These are phyloP conservation scores for Didymella pinodella DNA, from an alignment of 2,329 filamentous ascomycete genomes.

Conservation along the genomic window DNA sequence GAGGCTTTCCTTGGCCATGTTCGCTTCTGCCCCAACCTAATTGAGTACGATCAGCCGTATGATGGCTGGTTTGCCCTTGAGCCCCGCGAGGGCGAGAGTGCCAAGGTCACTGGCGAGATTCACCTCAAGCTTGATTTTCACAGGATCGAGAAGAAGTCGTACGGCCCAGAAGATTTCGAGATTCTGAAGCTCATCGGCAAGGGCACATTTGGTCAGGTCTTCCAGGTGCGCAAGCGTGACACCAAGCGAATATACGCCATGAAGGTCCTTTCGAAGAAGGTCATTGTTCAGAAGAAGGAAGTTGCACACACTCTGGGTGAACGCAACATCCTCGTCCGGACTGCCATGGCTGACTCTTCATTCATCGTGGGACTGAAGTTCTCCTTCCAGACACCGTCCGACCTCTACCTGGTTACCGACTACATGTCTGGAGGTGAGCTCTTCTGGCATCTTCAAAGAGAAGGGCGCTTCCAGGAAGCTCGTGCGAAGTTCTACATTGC, in stretches of 20 bases:
- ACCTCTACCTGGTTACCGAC: conserved; percentile 97
- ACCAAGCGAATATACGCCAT: conserved; percentile 96
- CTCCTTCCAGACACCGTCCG: conserved; percentile 96
- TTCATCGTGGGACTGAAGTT: conserved; percentile 99
- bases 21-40: conserved; percentile 75
- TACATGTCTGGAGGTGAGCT: conserved; percentile 99
- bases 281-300: conserved; percentile 99
- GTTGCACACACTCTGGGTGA: conserved; percentile 97
- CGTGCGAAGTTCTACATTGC: conserved; percentile 99
- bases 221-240: conserved; percentile 97
- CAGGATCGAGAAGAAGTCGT: conserved; percentile 82
- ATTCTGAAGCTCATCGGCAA: conserved; percentile 97
- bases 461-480: conserved; percentile 92
- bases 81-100: conserved; percentile 80
- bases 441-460: conserved; percentile 98
- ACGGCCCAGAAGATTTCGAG: conserved; percentile 93
- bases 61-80: conserved; percentile 87
- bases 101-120: conserved; percentile 82
- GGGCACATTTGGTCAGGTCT: conserved; percentile 97
- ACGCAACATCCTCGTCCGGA: conserved; percentile 95
- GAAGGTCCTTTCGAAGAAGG: conserved; percentile 99
- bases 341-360: conserved; percentile 91
- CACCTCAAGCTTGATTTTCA: conserved; percentile 87
- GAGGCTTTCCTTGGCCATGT: conserved; percentile 94
- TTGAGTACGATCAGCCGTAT: conserved; percentile 73